Evolutionary conservation across 2,329 filamentous ascomycete species (phyloP), one percentile per base, ranked within the genome.

Genomic region (Neofusicoccum parvum): DNA sequence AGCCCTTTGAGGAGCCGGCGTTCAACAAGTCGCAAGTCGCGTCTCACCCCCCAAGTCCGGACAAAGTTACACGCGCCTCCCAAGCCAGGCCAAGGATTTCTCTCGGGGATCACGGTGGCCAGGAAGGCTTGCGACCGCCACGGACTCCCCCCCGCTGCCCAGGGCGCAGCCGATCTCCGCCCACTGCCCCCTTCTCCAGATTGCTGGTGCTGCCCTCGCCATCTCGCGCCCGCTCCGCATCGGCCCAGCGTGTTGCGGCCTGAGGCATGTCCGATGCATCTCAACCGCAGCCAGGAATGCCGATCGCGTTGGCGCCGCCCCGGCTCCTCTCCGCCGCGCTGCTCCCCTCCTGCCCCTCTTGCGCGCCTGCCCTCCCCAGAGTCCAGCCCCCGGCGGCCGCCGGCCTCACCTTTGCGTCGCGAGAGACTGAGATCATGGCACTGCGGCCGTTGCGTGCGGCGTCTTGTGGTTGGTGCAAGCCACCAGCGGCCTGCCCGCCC

Each of bases 21-120:
- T 62, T 62, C 58, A 62, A 62, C 58, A 50, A 62, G 58, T 49
- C 58, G 58, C 58, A 50, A 23, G 37, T 32, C 39, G 27, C 54
- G 54, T 59, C 54, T 59, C 54, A 59, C 54, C 54, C 54, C 53
- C 54, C 37, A 45, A 43, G 41, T 12, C 41, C 54, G 37, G 54
- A 43, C 20, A 32, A 45, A 32, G 27, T 43, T 59, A 50, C 41
- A 43, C 54, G 46, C 58, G 20, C 58, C 58, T 27, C 46, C 46
- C 32, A 62, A 62, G 43, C 58, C 43, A 36, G 45, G 58, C 58
- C 58, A 50, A 62, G 58, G 58, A 41, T 50, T 50, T 62, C 46
- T 49, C 46, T 62, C 58, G 58, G 58, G 58, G 45, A 62, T 62
- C 17, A 50, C 41, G 39, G 27, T 46, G 41, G 20, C n/a, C 11